phyloP scores from a whole-genome alignment of 805 yeast species.

The Saccharomyces eubayanus region DNA sequence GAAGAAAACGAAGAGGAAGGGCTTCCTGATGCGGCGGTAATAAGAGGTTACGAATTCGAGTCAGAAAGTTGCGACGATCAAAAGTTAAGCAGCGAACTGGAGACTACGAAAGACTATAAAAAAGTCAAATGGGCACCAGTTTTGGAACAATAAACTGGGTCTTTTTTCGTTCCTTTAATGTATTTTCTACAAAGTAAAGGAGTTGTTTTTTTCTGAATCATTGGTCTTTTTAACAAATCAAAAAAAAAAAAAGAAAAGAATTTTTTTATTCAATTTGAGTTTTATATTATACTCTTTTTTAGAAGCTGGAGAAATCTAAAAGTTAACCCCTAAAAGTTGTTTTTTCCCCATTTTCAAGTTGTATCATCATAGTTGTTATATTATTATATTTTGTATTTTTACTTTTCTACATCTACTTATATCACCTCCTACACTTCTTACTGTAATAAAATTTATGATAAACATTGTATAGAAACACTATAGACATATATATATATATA shows the following conservation, averaged over 20 bases:
- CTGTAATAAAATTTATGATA: neutral
- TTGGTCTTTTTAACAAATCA: neutral
- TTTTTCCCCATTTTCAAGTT: neutral
- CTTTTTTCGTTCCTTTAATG: neutral
- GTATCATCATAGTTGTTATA: neutral
- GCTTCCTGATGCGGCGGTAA: conserved; percentile 23
- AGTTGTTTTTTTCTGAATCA: neutral
- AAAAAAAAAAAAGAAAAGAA: neutral
- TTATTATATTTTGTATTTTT: neutral
- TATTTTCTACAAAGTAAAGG: neutral
- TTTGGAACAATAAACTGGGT: neutral
- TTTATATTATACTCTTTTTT: neutral
- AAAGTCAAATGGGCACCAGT: conserved; percentile 5
- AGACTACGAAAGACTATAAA: neutral
- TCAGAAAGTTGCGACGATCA: neutral
- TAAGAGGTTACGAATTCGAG: conserved; percentile 22
- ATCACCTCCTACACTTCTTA: neutral
- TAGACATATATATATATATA: neutral
- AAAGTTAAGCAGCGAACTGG: neutral
- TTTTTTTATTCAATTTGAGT: neutral
- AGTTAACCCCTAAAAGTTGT: neutral
- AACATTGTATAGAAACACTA: neutral
- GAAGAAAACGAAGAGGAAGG: conserved; percentile 1
- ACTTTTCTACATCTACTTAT: neutral
- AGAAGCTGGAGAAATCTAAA: neutral